Evolutionary conservation across 305 asterid genomes (phyloP).

Genomic region (Rubia peregrina): DNA sequence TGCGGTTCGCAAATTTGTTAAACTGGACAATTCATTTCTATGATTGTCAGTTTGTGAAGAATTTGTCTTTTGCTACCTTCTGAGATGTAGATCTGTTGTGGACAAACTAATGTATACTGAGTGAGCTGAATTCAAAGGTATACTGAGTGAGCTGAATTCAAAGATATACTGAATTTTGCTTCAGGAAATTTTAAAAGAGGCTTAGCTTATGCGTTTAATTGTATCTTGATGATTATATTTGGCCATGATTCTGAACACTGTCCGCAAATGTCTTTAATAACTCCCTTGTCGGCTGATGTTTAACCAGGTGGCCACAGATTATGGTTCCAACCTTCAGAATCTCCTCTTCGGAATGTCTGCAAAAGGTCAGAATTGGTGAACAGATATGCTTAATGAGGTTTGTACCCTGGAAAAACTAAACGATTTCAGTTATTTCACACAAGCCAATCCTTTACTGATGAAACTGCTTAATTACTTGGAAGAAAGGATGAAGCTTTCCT

Average conservation of each 20-base stretch:
- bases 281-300: slow-evolving; percentile 13
- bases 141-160: not conserved
- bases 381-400: slow-evolving; percentile 82
- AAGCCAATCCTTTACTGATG: slow-evolving; percentile 26
- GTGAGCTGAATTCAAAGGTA: not conserved
- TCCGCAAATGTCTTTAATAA: not conserved
- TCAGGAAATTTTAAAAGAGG: not conserved
- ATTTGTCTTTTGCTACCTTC: slow-evolving; percentile 2
- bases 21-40: not conserved
- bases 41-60: not conserved
- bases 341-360: slow-evolving; percentile 43
- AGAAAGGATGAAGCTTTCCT: slow-evolving; percentile 88
- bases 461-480: slow-evolving; percentile 40
- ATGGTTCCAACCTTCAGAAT: slow-evolving; percentile 63
- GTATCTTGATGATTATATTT: not conserved
- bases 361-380: slow-evolving; percentile 61
- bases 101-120: not conserved
- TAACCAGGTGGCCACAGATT: slow-evolving; percentile 86
- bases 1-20: not conserved
- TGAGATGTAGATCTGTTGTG: not conserved
- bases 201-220: not conserved
- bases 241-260: not conserved
- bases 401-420: slow-evolving; percentile 15
- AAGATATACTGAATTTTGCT: slow-evolving; percentile 1
- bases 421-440: not conserved